Evolutionary conservation across 2,329 filamentous ascomycete genomes (phyloP), one percentile per base, ranked within the genome.

Genomic region (Pseudomassariella vexata): DNA sequence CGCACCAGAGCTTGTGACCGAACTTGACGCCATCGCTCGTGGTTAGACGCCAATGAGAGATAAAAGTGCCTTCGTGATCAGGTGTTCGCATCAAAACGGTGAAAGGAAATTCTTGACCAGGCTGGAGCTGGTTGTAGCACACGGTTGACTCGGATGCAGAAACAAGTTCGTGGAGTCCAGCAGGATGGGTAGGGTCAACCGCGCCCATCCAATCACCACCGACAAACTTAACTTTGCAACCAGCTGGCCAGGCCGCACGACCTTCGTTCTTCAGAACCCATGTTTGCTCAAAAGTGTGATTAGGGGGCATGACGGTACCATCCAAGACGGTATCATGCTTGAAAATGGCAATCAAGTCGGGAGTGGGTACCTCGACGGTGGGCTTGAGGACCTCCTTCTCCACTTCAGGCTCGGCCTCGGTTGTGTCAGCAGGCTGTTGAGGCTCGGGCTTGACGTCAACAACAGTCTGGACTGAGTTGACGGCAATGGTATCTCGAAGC

Each of bases 151-250:
- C 83, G 34, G 80, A 85, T 32, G 89, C 87, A 20, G 78, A 78
- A 22, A 79, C 74, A 36, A 95, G 79, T 46, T 89, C 80, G 23
- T 73, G 71, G 35, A 87, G 77, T 45, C 82, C 85, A n/a, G 83
- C 79, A 16, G 88, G 85, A 49, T 84, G 84, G 40, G 72, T 73
- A 31, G 83, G 79, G 56, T 95, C 85, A 34, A 95, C 74, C 45
- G 89, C 84, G 48, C 94, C 86, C 92, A 98, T 96, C 62, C 90
- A 88, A 58, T 96, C 90, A 30, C 92, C 92, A 36, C 90, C 88
- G 37, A 94, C 83, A 52, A 89, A 95, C 60, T 85, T 86, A 47
- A 96, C 85, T 35, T 81, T 83, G 68, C 87, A 94, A 40, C 89
- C 92, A 34, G 80, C 76, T 22, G 92, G 92, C 92, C 92, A 98